Evolutionary conservation across 2,329 filamentous ascomycete species (phyloP).

Genomic region (Claviceps cyperi): DNA sequence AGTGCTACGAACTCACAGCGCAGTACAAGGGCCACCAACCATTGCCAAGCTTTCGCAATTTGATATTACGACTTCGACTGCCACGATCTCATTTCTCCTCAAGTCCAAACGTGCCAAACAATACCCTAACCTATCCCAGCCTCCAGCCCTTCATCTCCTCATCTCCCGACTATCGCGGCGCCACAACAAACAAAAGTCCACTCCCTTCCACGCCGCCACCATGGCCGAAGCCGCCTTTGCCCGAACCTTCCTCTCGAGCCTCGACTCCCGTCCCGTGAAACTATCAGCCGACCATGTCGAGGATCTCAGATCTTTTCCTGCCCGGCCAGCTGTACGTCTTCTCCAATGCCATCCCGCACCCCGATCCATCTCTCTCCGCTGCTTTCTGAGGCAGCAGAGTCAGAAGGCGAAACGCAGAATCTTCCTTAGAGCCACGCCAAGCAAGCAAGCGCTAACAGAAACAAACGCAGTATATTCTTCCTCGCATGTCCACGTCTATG

Average conservation of each 20-base stretch:
- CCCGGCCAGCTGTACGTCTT: slow-evolving; percentile 53
- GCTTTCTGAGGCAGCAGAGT: too few relatives aligned
- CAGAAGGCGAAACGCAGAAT: background rate
- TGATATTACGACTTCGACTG: too few relatives aligned
- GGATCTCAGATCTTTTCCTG: slow-evolving; percentile 64
- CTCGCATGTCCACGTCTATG: slow-evolving; percentile 47
- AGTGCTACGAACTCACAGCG: too few relatives aligned
- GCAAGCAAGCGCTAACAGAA: background rate
- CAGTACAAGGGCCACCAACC: too few relatives aligned
- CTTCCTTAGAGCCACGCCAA: background rate
- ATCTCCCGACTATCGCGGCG: background rate
- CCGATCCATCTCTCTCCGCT: background rate
- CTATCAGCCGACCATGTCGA: slow-evolving; percentile 83
- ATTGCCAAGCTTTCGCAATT: too few relatives aligned
- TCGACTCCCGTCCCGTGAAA: slow-evolving; percentile 68
- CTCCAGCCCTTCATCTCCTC: background rate
- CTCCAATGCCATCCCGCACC: background rate
- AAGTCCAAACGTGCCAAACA: too few relatives aligned
- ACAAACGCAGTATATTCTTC: slow-evolving; percentile 49
- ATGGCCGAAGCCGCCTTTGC: slow-evolving; percentile 83
- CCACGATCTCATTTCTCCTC: too few relatives aligned
- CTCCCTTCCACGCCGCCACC: slow-evolving; percentile 7
- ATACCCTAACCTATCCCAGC: background rate
- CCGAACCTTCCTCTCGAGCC: slow-evolving; percentile 63
- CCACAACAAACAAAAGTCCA: background rate